Percentiles rank a stretch among this genome's conserved stretches.
These are phyloP conservation scores for Strobilomyces confusus DNA, from an alignment of 768 basidiomycete genomes.

Conservation along the genomic window DNA sequence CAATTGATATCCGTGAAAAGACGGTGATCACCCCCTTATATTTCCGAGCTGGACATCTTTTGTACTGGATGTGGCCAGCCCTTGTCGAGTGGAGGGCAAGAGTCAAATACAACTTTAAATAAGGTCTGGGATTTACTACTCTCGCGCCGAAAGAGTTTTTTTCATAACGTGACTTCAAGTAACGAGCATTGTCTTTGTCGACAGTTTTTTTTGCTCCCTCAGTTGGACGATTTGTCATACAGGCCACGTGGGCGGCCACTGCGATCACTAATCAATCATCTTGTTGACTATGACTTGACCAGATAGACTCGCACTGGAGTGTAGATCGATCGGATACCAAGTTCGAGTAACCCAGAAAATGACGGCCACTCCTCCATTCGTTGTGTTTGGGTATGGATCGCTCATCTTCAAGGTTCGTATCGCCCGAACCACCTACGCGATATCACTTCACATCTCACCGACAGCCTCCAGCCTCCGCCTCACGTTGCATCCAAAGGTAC, in stretches of 20 bases:
- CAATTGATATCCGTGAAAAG: slow-evolving; percentile 56
- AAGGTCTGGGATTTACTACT: background rate
- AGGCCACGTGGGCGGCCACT: too few species aligned
- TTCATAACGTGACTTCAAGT: too few species aligned
- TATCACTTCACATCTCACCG: background rate
- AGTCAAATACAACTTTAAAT: slow-evolving; percentile 60
- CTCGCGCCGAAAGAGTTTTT: background rate
- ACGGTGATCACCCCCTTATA: slow-evolving; percentile 53
- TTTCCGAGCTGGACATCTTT: slow-evolving; percentile 46
- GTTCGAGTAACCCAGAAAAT: background rate
- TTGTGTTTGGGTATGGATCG: slow-evolving; percentile 91
- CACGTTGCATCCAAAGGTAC: slow-evolving; percentile 68
- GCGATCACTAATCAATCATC: too few species aligned
- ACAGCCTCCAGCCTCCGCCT: slow-evolving; percentile 86
- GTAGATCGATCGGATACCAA: background rate
- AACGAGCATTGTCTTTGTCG: background rate
- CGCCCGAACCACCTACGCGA: background rate
- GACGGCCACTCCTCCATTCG: slow-evolving; percentile 40
- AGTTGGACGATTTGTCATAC: too few species aligned
- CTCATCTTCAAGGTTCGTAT: slow-evolving; percentile 75
- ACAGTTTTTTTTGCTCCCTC: too few species aligned
- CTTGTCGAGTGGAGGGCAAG: slow-evolving; percentile 56
- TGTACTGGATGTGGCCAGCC: slow-evolving; percentile 64
- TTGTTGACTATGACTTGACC: too few species aligned
- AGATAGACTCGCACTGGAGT: background rate